phyloP scores from a whole-genome alignment of 306 rosid genomes.

The Lithocarpus polystachyus region DNA sequence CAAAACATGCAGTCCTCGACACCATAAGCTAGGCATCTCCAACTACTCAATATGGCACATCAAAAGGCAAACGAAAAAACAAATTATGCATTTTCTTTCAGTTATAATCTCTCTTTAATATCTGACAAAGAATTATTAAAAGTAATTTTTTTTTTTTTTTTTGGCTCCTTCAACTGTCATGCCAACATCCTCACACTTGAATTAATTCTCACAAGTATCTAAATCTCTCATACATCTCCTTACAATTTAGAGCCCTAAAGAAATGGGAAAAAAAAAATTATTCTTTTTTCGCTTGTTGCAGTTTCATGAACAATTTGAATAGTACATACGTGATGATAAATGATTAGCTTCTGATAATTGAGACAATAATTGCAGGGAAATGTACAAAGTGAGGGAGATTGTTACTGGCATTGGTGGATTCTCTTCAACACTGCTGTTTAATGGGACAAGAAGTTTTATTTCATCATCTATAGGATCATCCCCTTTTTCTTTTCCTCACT shows the following conservation, averaged over 20 bases:
- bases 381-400: too few relatives aligned
- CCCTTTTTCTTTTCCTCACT: too few relatives aligned
- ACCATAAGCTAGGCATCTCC: neutral
- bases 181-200: neutral
- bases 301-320: slow-evolving; percentile 1
- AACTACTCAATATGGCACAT: neutral
- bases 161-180: neutral
- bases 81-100: neutral
- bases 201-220: neutral
- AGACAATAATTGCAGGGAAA: too few relatives aligned
- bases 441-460: too few relatives aligned
- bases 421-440: too few relatives aligned
- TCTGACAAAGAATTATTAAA: neutral
- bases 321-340: slow-evolving; percentile 86
- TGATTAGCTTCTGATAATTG: too few relatives aligned
- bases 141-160: neutral
- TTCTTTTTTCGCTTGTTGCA: neutral
- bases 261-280: neutral
- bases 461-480: too few relatives aligned
- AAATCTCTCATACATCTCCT: neutral
- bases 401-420: too few relatives aligned
- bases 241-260: neutral
- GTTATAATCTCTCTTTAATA: neutral
- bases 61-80: neutral
- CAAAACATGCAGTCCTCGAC: neutral